Base-by-base conservation (phyloP, 192 early-diverging fungal species). In the Pilobolus umbonatus region DNA sequence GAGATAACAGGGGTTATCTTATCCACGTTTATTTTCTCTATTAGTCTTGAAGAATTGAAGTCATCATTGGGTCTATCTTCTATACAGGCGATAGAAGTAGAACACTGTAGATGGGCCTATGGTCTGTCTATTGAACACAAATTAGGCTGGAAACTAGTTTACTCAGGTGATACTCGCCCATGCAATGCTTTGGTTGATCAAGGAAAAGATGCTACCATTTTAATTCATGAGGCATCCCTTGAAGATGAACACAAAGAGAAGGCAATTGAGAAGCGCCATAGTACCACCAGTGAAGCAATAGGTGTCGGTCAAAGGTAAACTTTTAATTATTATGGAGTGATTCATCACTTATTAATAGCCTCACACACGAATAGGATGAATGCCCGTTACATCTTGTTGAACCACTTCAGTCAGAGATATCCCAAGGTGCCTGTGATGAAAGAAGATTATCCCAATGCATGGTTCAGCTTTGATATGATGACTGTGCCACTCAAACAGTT, bases 321-420 rank as follows among this genome's bases (percentile, higher is more conserved):
- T n/a, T 22, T 7, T 28, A 50, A 39, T 11, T 50, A 49, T 7
- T 22, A 21, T 2, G 29, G 25, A 12, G n/a, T n/a, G n/a, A n/a
- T n/a, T n/a, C n/a, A n/a, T n/a, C n/a, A n/a, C n/a, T n/a, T n/a
- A n/a, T n/a, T n/a, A 48, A 14, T 21, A 28, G n/a, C n/a, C 15
- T 60, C 8, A 36, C n/a, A 26, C 12, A 39, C 15, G 38, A 17
- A 34, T 62, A 86, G 88, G 10, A 96, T 96, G 94, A 80, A 85
- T 4, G 92, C 93, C 21, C 77, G 85, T 46, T 83, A 84, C 55
- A 78, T 91, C 15, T 64, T 99, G 29, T 71, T 99, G 38, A 99
- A 93, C 29, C 96, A 99, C 61, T 99, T 99, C 69, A 94, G 91
- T 62, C 94, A 96, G 71, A 81, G 96, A 12, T 99, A 95, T 68